Evolutionary conservation across 257 asterid genomes (phyloP).

Genomic region (Anisodus acutangulus): DNA sequence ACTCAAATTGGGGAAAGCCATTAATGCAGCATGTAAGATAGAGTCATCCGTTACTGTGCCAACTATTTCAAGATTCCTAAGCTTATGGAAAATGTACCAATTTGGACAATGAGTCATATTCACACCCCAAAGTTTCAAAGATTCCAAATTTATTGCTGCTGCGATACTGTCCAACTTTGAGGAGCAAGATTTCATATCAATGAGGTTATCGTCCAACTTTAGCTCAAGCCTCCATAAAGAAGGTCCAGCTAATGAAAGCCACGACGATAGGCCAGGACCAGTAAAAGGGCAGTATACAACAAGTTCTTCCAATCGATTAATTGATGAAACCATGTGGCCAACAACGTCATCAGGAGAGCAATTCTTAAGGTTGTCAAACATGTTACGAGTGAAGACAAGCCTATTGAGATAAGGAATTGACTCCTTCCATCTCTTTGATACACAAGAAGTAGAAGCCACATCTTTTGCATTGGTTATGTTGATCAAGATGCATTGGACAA

Average conservation of each 20-base stretch:
- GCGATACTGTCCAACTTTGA: conserved; percentile 78
- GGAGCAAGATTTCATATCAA: conserved; percentile 44
- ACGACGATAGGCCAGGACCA: conserved; percentile 62
- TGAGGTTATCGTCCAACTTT: conserved; percentile 70
- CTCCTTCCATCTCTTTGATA: conserved; percentile 91
- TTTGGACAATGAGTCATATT: conserved; percentile 71
- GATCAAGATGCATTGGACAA: conserved; percentile 72
- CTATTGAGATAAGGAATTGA: conserved; percentile 66
- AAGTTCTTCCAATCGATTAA: conserved; percentile 66
- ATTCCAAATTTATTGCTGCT: conserved; percentile 75
- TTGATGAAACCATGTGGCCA: conserved; percentile 55
- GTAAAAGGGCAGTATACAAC: conserved; percentile 88
- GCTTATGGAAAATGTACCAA: conserved; percentile 77
- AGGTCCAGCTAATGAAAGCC: conserved; percentile 65
- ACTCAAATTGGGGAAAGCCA: conserved; percentile 77
- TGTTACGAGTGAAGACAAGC: conserved; percentile 76
- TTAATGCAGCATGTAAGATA: conserved; percentile 61
- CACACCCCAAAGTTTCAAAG: conserved; percentile 93
- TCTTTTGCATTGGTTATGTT: conserved; percentile 73
- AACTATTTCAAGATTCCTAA: conserved; percentile 84
- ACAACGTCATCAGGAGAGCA: conserved; percentile 67
- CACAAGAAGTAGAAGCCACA: conserved; percentile 79
- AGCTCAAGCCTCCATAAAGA: conserved; percentile 78
- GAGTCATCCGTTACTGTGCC: conserved; percentile 84
- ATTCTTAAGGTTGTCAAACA: conserved; percentile 64